phyloP scores from a whole-genome alignment of 805 yeast species.

The Zygoascus ofunaensis region DNA sequence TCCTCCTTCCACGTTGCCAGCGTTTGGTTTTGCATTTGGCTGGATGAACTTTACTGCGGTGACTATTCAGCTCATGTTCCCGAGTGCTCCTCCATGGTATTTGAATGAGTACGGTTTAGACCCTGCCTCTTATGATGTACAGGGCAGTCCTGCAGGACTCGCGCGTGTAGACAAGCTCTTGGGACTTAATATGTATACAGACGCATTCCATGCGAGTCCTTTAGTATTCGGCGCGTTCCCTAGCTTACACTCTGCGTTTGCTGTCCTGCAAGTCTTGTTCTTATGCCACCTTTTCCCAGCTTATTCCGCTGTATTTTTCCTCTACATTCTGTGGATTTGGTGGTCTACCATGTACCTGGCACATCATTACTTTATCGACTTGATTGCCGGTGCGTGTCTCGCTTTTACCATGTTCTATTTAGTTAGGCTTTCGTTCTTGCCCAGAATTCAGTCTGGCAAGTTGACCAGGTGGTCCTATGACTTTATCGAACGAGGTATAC shows the following conservation, averaged over 20 bases:
- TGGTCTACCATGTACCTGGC: slow-evolving; percentile 98
- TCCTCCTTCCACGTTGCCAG: slow-evolving; percentile 78
- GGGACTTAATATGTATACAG: slow-evolving; percentile 75
- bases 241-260: slow-evolving; percentile 87
- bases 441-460: slow-evolving; percentile 35
- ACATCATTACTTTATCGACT: slow-evolving; percentile 90
- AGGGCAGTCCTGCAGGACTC: slow-evolving; percentile 92
- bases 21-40: slow-evolving; percentile 89
- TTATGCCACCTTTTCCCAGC: slow-evolving; percentile 75
- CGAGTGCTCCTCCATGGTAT: slow-evolving; percentile 98
- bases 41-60: slow-evolving; percentile 88
- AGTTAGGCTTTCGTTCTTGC: slow-evolving; percentile 57
- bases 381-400: slow-evolving; percentile 87
- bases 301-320: slow-evolving; percentile 52
- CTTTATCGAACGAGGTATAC: slow-evolving; percentile 27
- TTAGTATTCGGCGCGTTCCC: slow-evolving; percentile 86
- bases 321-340: slow-evolving; percentile 91
- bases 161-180: slow-evolving; percentile 74
- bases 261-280: slow-evolving; percentile 88
- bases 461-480: slow-evolving; percentile 36
- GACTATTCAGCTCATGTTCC: slow-evolving; percentile 67
- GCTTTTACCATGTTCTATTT: slow-evolving; percentile 61
- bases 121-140: slow-evolving; percentile 86
- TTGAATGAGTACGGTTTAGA: slow-evolving; percentile 72
- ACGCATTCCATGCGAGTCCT: slow-evolving; percentile 76